Evolutionary conservation across 441 rosid genomes (phyloP).

Genomic region (Populus trichocarpa): DNA sequence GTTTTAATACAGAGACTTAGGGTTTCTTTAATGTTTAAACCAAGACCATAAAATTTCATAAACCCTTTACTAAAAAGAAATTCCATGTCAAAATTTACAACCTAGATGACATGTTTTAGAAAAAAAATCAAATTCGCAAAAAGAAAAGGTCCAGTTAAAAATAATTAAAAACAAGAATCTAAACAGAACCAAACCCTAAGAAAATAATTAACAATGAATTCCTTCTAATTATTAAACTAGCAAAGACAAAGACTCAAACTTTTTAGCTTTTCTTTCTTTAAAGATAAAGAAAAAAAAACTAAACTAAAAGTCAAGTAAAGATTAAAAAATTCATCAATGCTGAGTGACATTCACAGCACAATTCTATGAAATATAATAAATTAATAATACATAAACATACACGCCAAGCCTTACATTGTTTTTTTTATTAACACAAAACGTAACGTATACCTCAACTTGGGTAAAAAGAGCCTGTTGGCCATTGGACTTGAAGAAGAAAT

Average conservation of each 20-base stretch:
- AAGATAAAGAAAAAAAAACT: too few species aligned
- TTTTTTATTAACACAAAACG: neutral
- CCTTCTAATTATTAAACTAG: neutral
- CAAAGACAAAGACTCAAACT: neutral
- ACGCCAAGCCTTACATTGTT: neutral
- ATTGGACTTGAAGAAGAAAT: slow-evolving; percentile 47
- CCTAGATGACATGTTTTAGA: neutral
- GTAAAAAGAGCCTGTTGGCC: slow-evolving; percentile 48
- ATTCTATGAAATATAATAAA: too few species aligned
- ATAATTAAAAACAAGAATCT: neutral
- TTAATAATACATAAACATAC: neutral
- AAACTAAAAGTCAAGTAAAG: neutral
- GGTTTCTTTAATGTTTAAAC: neutral
- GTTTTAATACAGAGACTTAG: neutral
- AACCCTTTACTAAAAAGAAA: neutral
- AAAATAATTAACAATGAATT: too few species aligned
- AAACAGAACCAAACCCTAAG: neutral
- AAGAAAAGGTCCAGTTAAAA: neutral
- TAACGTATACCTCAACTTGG: slow-evolving; percentile 52
- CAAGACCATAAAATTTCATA: neutral
- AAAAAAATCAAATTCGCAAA: neutral
- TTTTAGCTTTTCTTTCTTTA: neutral
- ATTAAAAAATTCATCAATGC: neutral
- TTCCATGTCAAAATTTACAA: neutral
- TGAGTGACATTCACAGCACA: neutral